phyloP scores from a whole-genome alignment of 2,329 filamentous ascomycete species.

The Colletotrichum zoysiae region DNA sequence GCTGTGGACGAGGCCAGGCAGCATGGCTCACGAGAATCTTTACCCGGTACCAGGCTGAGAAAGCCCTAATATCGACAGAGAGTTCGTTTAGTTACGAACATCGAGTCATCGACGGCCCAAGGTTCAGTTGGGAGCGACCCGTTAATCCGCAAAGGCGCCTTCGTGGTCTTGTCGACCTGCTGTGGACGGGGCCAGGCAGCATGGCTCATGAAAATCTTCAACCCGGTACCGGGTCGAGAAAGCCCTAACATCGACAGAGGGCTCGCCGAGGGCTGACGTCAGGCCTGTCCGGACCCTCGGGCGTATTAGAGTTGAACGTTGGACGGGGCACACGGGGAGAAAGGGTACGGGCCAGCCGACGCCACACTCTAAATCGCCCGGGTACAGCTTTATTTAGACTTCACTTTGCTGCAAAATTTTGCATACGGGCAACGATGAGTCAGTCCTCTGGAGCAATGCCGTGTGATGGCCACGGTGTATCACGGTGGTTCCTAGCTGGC shows the following conservation, averaged over 20 bases:
- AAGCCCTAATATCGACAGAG: neutral
- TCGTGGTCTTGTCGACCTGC: no score
- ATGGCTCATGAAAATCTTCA: neutral
- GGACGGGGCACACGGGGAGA: neutral
- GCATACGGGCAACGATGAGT: neutral
- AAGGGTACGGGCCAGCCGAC: neutral
- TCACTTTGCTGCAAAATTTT: neutral
- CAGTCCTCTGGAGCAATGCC: neutral
- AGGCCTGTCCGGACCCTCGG: neutral
- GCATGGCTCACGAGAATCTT: neutral
- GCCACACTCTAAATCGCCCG: neutral
- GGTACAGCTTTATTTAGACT: neutral
- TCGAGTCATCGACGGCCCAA: neutral
- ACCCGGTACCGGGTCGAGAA: neutral
- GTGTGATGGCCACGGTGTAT: neutral
- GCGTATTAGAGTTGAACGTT: neutral
- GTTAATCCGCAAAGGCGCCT: neutral
- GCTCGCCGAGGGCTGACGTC: conserved; percentile 13
- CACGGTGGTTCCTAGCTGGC: no score
- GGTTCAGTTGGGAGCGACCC: no score
- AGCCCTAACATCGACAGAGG: neutral
- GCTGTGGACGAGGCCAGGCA: no score
- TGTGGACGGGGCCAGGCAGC: no score
- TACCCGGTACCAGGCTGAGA: neutral
- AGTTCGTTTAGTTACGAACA: neutral